A percentile compares a stretch with the other conserved stretches of the same genome.
Conservation (phyloP, 495 filamentous ascomycete genomes). For the Polyplosphaeria fusca region DNA sequence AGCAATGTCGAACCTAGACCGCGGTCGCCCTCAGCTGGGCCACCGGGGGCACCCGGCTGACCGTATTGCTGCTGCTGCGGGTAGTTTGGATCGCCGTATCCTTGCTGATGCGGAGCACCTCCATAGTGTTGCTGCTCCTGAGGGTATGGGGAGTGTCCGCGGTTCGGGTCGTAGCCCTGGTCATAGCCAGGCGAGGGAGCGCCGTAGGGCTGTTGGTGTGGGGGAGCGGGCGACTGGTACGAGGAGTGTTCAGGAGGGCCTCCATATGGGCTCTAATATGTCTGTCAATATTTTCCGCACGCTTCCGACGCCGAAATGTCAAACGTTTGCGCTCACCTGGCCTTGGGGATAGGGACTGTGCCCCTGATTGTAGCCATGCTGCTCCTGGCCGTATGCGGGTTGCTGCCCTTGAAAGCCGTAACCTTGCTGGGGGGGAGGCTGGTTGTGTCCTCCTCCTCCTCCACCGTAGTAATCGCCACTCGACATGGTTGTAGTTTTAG, state of each 20-base stretch:
- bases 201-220: conserved; percentile 16
- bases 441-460: conserved; percentile 4
- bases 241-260: conserved; percentile 12
- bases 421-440: conserved; percentile 5
- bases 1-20: conserved; percentile 55
- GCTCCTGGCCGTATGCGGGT: conserved; percentile 5
- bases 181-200: conserved; percentile 27
- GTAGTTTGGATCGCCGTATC: conserved; percentile 25
- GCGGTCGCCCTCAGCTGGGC: conserved; percentile 47
- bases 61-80: conserved; percentile 8
- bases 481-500: conserved; percentile 12
- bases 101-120: conserved; percentile 21
- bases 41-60: conserved; percentile 29
- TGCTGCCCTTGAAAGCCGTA: conserved; percentile 7
- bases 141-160: conserved; percentile 31
- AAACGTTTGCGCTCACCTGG: conserved; percentile 17
- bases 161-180: conserved; percentile 28
- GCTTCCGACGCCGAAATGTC: neutral
- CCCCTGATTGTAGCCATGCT: conserved; percentile 12
- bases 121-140: conserved; percentile 34
- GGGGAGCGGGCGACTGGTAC: conserved; percentile 17
- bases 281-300: neutral
- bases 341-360: conserved; percentile 22
- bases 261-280: neutral
- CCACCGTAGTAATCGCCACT: conserved; percentile 17